A percentile compares a stretch with the other conserved stretches of the same genome.
Evolutionary conservation across 108 stramenopile species (phyloP).

Genomic region (Skeletonema grethae): DNA sequence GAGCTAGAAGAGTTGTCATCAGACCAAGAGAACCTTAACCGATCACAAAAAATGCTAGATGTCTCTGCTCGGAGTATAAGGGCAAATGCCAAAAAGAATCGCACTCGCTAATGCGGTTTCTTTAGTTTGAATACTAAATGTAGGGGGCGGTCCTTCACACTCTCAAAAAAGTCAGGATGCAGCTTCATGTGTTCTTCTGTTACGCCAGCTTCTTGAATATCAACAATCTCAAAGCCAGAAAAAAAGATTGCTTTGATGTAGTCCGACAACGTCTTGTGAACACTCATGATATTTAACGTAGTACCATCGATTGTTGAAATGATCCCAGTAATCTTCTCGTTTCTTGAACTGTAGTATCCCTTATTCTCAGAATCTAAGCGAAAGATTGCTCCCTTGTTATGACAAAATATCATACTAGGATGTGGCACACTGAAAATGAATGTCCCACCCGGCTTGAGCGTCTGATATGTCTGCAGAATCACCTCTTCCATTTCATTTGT

Average conservation of each 20-base stretch:
- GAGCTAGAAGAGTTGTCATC: constrained; percentile 17
- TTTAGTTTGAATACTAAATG: constrained; percentile 1
- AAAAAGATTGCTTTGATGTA: not conserved
- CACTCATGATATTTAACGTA: constrained; percentile 3
- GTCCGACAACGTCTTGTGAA: constrained; percentile 5
- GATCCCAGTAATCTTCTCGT: constrained; percentile 3
- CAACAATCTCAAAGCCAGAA: constrained; percentile 3
- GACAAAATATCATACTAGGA: constrained; percentile 12
- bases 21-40: not conserved
- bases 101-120: not conserved
- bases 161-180: constrained; percentile 11
- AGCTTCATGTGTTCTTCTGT: not conserved
- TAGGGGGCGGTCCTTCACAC: constrained; percentile 3
- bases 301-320: constrained; percentile 7
- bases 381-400: constrained; percentile 16
- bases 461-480: constrained; percentile 3
- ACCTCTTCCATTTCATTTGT: constrained; percentile 13
- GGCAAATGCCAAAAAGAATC: not conserved
- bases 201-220: constrained; percentile 10
- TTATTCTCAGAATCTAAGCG: constrained; percentile 10
- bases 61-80: constrained; percentile 34
- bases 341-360: constrained; percentile 3
- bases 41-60: constrained; percentile 23
- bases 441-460: constrained; percentile 11
- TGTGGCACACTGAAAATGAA: constrained; percentile 19